Percentiles rank a stretch among this genome's conserved stretches.
Conservation (phyloP, 2,329 filamentous ascomycete species). For the Coniella vitis region DNA sequence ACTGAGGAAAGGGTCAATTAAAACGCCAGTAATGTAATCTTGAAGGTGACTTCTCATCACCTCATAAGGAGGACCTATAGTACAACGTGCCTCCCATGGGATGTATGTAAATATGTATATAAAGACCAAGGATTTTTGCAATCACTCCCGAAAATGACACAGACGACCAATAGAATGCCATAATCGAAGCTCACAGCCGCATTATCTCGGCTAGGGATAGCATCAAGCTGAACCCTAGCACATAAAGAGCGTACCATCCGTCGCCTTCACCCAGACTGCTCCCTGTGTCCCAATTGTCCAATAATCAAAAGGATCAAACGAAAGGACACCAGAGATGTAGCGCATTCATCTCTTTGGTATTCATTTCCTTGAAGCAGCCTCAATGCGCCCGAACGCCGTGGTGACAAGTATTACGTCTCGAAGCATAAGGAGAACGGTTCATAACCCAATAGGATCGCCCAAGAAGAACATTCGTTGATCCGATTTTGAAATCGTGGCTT, state of each 20-base stretch:
- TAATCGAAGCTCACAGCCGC: too few relatives aligned
- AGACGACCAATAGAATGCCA: too few relatives aligned
- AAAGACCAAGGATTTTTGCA: conserved; percentile 12
- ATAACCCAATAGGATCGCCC: neutral
- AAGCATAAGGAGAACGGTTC: too few relatives aligned
- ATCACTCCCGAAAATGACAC: too few relatives aligned
- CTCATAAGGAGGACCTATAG: neutral
- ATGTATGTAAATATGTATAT: conserved; percentile 4
- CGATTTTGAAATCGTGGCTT: neutral
- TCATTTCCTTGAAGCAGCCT: neutral
- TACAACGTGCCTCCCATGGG: neutral
- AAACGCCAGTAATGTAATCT: conserved; percentile 19
- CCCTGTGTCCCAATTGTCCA: too few relatives aligned
- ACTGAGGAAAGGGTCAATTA: conserved; percentile 16
- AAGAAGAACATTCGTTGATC: neutral
- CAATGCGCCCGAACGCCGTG: neutral
- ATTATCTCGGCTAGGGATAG: neutral
- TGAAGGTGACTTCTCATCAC: conserved; percentile 3
- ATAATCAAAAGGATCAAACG: too few relatives aligned
- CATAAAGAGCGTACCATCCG: too few relatives aligned
- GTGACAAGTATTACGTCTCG: too few relatives aligned
- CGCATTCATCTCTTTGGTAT: too few relatives aligned
- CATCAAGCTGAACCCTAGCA: conserved; percentile 3
- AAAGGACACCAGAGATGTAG: too few relatives aligned
- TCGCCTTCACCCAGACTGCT: too few relatives aligned